These are phyloP conservation scores for Kodamaea ohmeri DNA, from an alignment of 1,139 yeast species.

Conservation along the genomic window DNA sequence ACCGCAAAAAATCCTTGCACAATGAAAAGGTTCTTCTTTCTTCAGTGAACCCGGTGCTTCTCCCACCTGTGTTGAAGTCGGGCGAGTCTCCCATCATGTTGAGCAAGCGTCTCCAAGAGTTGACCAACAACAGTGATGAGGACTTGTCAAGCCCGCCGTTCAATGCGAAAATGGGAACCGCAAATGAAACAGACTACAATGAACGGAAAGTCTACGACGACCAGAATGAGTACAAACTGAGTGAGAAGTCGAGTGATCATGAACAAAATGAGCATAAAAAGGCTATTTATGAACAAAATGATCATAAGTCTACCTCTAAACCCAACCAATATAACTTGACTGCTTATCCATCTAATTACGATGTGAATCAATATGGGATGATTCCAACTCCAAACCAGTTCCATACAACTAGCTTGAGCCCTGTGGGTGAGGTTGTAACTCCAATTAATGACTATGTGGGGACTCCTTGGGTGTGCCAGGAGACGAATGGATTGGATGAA, in stretches of 20 bases:
- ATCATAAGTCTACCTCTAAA: too few species aligned
- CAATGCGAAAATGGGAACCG: not conserved
- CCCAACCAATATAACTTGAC: too few species aligned
- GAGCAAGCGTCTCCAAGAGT: slow-evolving; percentile 24
- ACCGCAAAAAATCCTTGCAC: slow-evolving; percentile 31
- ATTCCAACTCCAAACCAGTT: not conserved
- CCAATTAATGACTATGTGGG: not conserved
- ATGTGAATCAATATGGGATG: too few species aligned
- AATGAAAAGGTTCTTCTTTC: slow-evolving; percentile 33
- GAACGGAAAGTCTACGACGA: too few species aligned
- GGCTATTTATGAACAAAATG: too few species aligned
- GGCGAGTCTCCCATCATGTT: slow-evolving; percentile 36
- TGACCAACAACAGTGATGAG: slow-evolving; percentile 8
- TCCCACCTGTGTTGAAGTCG: slow-evolving; percentile 37
- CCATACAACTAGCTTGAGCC: slow-evolving; percentile 10
- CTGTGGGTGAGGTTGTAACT: slow-evolving; percentile 14
- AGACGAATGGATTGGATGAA: too few species aligned
- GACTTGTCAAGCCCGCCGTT: not conserved
- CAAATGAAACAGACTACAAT: too few species aligned
- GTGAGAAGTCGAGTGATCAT: too few species aligned
- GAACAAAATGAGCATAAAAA: too few species aligned
- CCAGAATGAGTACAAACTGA: too few species aligned
- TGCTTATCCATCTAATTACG: too few species aligned
- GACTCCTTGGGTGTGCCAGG: slow-evolving; percentile 1
- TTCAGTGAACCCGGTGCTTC: slow-evolving; percentile 31